phyloP scores from a whole-genome alignment of 768 basidiomycete genomes.

The Candolleomyces eurysporus region DNA sequence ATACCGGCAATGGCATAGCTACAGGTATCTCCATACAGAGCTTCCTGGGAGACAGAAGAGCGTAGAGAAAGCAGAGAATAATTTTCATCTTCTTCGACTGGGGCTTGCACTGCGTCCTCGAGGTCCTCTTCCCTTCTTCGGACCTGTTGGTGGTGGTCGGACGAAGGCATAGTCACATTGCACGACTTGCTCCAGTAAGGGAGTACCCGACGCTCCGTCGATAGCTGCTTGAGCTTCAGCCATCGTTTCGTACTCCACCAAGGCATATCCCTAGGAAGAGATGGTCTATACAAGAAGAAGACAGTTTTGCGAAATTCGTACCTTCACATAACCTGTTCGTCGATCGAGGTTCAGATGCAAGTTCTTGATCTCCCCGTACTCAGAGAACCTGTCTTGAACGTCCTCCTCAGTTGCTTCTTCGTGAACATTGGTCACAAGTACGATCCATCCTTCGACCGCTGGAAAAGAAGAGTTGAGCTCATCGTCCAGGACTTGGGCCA shows the following conservation, averaged over 20 bases:
- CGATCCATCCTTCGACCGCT: conserved; percentile 99
- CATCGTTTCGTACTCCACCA: conserved; percentile 97
- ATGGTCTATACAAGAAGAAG: not conserved
- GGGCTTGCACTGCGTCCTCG: conserved; percentile 85
- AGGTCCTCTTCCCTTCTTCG: conserved; percentile 68
- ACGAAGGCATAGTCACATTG: conserved; percentile 94
- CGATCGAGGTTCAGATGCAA: conserved; percentile 95
- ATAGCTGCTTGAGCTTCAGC: conserved; percentile 93
- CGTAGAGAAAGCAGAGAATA: conserved; percentile 16
- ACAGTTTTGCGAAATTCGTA: conserved; percentile 28
- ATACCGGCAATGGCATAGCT: no score
- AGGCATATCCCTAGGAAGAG: conserved; percentile 82
- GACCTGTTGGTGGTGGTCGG: conserved; percentile 80
- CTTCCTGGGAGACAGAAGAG: conserved; percentile 11
- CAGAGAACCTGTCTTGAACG: conserved; percentile 91
- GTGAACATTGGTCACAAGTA: conserved; percentile 93
- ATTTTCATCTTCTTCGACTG: conserved; percentile 46
- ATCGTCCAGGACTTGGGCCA: not conserved
- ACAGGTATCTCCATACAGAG: no score
- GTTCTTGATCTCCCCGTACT: conserved; percentile 98
- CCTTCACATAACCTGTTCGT: conserved; percentile 98
- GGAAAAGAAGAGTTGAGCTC: conserved; percentile 8
- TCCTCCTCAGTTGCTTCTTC: conserved; percentile 99
- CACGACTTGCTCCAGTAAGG: conserved; percentile 80
- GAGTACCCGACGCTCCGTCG: conserved; percentile 80